A percentile compares a stretch with the other conserved stretches of the same genome.
phyloP scores from a whole-genome alignment of 1,139 yeast genomes.

The Magnusiomyces magnusii region DNA sequence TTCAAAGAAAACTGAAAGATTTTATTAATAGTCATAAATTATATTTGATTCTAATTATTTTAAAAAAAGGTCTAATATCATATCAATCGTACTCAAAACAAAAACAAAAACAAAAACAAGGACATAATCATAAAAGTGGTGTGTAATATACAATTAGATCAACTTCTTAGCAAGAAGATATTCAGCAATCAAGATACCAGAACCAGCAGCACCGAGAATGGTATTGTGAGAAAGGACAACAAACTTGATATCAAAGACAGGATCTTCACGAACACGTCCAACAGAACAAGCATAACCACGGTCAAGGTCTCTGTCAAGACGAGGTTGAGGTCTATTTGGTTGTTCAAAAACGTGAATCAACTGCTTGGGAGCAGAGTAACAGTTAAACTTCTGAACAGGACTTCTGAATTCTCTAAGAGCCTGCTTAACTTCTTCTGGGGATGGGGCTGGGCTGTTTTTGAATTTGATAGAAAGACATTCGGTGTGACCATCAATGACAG shows the following conservation, averaged over 20 bases:
- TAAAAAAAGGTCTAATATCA: background rate
- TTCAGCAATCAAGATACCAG: slow-evolving; percentile 97
- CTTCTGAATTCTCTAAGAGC: slow-evolving; percentile 69
- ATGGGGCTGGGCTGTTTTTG: slow-evolving; percentile 74
- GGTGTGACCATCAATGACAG: slow-evolving; percentile 97
- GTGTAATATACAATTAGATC: slow-evolving; percentile 38
- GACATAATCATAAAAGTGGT: background rate
- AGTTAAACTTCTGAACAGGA: slow-evolving; percentile 69
- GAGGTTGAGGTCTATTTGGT: slow-evolving; percentile 93
- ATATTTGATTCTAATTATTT: too few species aligned
- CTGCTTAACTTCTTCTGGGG: slow-evolving; percentile 68
- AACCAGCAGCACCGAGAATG: slow-evolving; percentile 98
- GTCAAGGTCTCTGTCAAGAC: slow-evolving; percentile 95
- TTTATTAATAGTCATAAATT: slow-evolving; percentile 4
- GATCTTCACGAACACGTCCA: slow-evolving; percentile 90
- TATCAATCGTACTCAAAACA: background rate
- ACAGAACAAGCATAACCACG: slow-evolving; percentile 92
- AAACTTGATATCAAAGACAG: slow-evolving; percentile 91
- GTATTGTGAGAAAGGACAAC: slow-evolving; percentile 96
- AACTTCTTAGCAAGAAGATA: slow-evolving; percentile 68
- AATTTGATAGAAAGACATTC: slow-evolving; percentile 88
- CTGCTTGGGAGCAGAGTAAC: slow-evolving; percentile 89
- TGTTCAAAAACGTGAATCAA: slow-evolving; percentile 89
- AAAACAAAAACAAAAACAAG: too few species aligned
- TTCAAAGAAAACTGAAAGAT: too few species aligned